phyloP scores from a whole-genome alignment of 2,329 filamentous ascomycete species.

The Biscogniauxia sp. region DNA sequence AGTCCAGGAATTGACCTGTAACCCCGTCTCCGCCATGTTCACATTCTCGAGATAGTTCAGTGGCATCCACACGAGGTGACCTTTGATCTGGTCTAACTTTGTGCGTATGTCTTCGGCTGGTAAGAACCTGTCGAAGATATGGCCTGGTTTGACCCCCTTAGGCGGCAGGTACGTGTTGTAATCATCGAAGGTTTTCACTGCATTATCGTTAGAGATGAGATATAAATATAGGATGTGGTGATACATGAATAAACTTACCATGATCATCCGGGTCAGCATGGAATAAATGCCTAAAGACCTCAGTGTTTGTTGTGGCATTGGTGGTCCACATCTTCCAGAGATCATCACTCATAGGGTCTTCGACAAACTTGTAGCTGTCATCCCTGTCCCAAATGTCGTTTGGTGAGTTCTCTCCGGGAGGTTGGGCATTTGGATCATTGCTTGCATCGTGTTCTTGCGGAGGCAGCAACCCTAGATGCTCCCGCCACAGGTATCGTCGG shows the following conservation, averaged over 20 bases:
- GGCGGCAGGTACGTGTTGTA: slow-evolving; percentile 77
- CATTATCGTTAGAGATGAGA: slow-evolving; percentile 8
- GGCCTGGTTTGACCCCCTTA: slow-evolving; percentile 73
- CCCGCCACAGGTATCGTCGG: slow-evolving; percentile 80
- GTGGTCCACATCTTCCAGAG: slow-evolving; percentile 68
- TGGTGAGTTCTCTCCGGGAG: slow-evolving; percentile 62
- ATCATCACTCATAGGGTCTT: slow-evolving; percentile 67
- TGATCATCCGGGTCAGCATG: slow-evolving; percentile 87
- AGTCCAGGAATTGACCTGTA: slow-evolving; percentile 83
- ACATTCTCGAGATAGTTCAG: slow-evolving; percentile 80
- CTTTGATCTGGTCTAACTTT: slow-evolving; percentile 77
- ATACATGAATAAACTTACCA: slow-evolving; percentile 45
- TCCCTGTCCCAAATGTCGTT: slow-evolving; percentile 63
- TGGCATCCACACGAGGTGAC: slow-evolving; percentile 95
- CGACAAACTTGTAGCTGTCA: slow-evolving; percentile 62
- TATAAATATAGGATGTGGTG: background rate
- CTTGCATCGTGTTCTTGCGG: slow-evolving; percentile 68
- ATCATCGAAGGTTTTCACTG: slow-evolving; percentile 83
- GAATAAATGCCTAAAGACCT: slow-evolving; percentile 75
- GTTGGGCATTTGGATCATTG: slow-evolving; percentile 70
- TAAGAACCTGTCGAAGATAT: slow-evolving; percentile 79
- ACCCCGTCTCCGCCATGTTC: slow-evolving; percentile 83
- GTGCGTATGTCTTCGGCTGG: slow-evolving; percentile 68
- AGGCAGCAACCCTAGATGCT: slow-evolving; percentile 80
- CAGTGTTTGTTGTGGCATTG: slow-evolving; percentile 68